Evolutionary conservation across 352 stramenopile genomes (phyloP).

Genomic region (Globisporangium echinulatum): DNA sequence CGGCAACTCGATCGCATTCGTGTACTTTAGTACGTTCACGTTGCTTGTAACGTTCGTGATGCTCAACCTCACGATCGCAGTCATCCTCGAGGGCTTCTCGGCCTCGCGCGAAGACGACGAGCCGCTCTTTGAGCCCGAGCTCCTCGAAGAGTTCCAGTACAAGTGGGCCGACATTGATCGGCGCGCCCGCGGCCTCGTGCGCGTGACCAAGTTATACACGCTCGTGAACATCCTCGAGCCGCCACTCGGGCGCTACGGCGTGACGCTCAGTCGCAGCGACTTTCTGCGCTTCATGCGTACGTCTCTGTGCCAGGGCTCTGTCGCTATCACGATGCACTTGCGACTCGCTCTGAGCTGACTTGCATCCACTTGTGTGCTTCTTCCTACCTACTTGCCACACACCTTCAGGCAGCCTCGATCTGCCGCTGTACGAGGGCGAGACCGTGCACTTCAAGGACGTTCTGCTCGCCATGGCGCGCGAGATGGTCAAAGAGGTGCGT

Average conservation of each 20-base stretch:
- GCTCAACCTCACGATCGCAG: slow-evolving; percentile 92
- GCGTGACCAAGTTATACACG: slow-evolving; percentile 55
- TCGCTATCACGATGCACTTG: slow-evolving; percentile 2
- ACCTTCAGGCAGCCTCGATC: slow-evolving; percentile 39
- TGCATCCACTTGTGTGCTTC: no score
- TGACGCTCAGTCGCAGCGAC: slow-evolving; percentile 31
- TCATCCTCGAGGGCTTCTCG: slow-evolving; percentile 91
- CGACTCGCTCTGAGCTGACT: not conserved
- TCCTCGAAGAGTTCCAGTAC: slow-evolving; percentile 85
- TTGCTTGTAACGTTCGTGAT: slow-evolving; percentile 92
- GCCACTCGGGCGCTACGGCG: slow-evolving; percentile 59
- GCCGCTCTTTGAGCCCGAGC: slow-evolving; percentile 76
- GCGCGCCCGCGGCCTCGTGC: slow-evolving; percentile 78
- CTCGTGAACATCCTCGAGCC: slow-evolving; percentile 74
- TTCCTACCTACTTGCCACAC: no score
- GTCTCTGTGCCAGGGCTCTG: slow-evolving; percentile 9
- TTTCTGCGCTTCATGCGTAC: slow-evolving; percentile 59
- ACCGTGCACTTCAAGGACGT: slow-evolving; percentile 86
- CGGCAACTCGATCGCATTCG: slow-evolving; percentile 48
- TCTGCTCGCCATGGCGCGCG: slow-evolving; percentile 65
- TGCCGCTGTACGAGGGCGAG: slow-evolving; percentile 81
- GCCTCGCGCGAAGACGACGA: slow-evolving; percentile 83
- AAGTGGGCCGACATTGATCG: slow-evolving; percentile 89
- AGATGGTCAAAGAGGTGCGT: slow-evolving; percentile 75
- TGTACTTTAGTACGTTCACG: slow-evolving; percentile 84